A percentile compares a stretch with the other conserved stretches of the same genome.
phyloP scores from a whole-genome alignment of 2,329 filamentous ascomycete genomes.

The Colletotrichum camelliae region DNA sequence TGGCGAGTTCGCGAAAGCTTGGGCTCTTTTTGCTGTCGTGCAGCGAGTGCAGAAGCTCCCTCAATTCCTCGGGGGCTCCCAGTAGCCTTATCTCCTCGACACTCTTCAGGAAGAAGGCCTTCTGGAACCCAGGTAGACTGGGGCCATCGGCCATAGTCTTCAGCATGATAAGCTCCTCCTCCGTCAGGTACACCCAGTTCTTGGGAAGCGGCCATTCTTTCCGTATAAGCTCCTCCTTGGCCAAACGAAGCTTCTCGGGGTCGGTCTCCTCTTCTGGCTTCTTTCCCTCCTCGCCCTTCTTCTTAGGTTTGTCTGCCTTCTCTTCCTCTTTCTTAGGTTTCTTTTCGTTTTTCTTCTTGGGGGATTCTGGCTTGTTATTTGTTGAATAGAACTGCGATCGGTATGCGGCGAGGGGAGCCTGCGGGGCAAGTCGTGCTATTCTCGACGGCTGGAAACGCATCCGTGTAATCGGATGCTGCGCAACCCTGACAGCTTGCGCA shows the following conservation, averaged over 20 bases:
- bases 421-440: conserved; percentile 37
- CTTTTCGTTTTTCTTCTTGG: conserved; percentile 36
- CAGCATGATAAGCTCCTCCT: conserved; percentile 57
- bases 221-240: conserved; percentile 27
- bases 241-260: conserved; percentile 19
- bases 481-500: conserved; percentile 65
- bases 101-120: conserved; percentile 61
- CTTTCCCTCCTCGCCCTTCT: conserved; percentile 25
- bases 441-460: conserved; percentile 43
- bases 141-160: conserved; percentile 62
- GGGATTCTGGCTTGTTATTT: conserved; percentile 38
- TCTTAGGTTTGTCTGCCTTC: conserved; percentile 21
- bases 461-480: conserved; percentile 56
- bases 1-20: conserved; percentile 55
- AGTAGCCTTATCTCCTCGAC: conserved; percentile 68
- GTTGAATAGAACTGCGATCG: conserved; percentile 41
- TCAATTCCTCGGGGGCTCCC: conserved; percentile 73
- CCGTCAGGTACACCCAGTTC: conserved; percentile 52
- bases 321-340: conserved; percentile 26
- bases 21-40: conserved; percentile 54
- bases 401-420: conserved; percentile 30
- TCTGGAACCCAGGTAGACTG: conserved; percentile 67
- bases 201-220: conserved; percentile 41
- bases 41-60: conserved; percentile 61
- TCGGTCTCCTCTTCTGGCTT: conserved; percentile 26